Conservation (phyloP, 306 rosid genomes). For the Benincasa hispida region DNA sequence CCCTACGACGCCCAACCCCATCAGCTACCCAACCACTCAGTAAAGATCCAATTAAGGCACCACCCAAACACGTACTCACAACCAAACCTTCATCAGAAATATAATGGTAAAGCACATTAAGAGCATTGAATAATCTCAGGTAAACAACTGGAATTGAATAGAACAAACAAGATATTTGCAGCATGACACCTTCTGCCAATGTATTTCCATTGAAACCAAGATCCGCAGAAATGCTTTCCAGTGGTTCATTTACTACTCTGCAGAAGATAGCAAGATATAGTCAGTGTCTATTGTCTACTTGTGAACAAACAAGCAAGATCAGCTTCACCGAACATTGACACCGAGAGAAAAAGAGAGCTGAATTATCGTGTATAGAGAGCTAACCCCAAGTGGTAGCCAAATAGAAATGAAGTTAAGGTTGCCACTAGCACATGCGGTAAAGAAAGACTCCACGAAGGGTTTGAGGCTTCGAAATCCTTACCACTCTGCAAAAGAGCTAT, state of each 20-base stretch:
- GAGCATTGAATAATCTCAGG: conserved; percentile 12
- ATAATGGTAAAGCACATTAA: conserved; percentile 6
- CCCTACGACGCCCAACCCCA: conserved; percentile 89
- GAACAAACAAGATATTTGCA: conserved; percentile 2
- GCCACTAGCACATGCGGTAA: conserved; percentile 77
- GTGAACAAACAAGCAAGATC: not conserved
- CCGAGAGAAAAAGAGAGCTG: not conserved
- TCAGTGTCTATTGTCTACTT: not conserved
- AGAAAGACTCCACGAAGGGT: conserved; percentile 82
- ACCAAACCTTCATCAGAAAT: conserved; percentile 60
- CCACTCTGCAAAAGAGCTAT: conserved; percentile 40
- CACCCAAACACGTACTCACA: conserved; percentile 91
- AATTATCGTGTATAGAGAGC: conserved; percentile 29
- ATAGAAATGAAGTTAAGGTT: conserved; percentile 66
- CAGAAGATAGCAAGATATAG: not conserved
- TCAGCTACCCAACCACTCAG: conserved; percentile 95
- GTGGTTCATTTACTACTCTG: conserved; percentile 97
- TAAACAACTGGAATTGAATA: conserved; percentile 6
- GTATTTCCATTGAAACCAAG: conserved; percentile 91
- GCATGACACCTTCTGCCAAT: conserved; percentile 71
- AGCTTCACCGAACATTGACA: conserved; percentile 6
- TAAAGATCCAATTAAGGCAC: conserved; percentile 82
- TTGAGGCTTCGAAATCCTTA: conserved; percentile 36
- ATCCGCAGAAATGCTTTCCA: conserved; percentile 79
- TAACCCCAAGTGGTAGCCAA: conserved; percentile 91